Percentiles rank a stretch among this genome's conserved stretches.
These are phyloP conservation scores for Ganoderma lingzhi DNA, from an alignment of 1,284 basidiomycete genomes.

Conservation along the genomic window DNA sequence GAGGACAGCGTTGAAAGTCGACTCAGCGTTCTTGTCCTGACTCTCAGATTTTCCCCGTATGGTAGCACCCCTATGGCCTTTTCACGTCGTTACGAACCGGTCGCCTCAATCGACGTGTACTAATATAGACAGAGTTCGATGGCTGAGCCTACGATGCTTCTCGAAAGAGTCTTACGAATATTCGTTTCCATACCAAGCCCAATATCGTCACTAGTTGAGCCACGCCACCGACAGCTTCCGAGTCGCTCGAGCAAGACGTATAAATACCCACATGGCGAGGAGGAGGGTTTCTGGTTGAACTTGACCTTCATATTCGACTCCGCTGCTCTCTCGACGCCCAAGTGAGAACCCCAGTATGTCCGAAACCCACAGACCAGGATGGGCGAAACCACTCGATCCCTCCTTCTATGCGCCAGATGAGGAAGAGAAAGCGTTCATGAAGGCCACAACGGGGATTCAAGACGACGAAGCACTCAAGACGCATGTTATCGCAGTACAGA, in stretches of 20 bases:
- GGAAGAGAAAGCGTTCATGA: slow-evolving; percentile 30
- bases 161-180: background rate
- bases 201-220: background rate
- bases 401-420: slow-evolving; percentile 19
- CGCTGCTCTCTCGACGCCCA: background rate
- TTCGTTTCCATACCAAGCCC: background rate
- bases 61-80: too few relatives aligned
- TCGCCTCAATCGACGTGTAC: background rate
- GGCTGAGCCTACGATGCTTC: background rate
- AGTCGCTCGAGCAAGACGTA: background rate
- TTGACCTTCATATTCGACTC: too few relatives aligned
- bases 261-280: background rate
- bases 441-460: slow-evolving; percentile 29
- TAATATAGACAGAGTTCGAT: background rate
- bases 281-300: background rate
- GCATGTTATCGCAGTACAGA: slow-evolving; percentile 26
- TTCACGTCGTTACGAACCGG: background rate
- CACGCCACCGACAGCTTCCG: background rate
- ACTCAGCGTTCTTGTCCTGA: too few relatives aligned
- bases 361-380: slow-evolving; percentile 12
- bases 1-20: too few relatives aligned
- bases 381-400: slow-evolving; percentile 20
- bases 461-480: slow-evolving; percentile 28
- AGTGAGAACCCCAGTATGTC: slow-evolving; percentile 2
- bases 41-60: too few relatives aligned